Base-by-base conservation (phyloP, 2,329 filamentous ascomycete genomes). In the Podosphaera aphanis region DNA sequence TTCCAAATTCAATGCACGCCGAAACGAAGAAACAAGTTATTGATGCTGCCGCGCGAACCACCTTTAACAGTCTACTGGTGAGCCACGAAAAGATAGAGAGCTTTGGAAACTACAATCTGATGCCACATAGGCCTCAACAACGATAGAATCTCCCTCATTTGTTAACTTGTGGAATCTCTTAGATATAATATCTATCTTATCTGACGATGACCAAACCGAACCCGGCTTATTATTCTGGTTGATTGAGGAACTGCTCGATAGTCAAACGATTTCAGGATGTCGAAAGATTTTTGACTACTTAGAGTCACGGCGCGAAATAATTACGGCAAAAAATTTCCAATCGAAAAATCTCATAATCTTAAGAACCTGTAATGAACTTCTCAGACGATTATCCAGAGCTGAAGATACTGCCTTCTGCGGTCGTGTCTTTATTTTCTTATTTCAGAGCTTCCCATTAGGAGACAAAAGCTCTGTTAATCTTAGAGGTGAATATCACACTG, bases 361-460 rank as follows among this genome's bases (percentile, higher is more conserved):
- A n/a, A 73, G 90, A 56, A 82, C 81, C 49, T 98, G 90, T 63
- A 98, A 95, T 61, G 90, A 95, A 63, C 69, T 98, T 15, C 68
- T 98, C n/a, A 77, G 88, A 31, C 74, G 90, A 40, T 69, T 98
- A 2, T 95, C 90, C n/a, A 75, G 90, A 47, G 88, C 90, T 3
- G 86, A 95, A 60, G 90, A 98, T 61, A 92, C 90, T 0, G 85
- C 92, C 0, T 98, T 99, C 59, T 98, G 90, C 57, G 90, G 90
- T 15, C 74, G 90, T 35, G 90, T 99, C 21, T 95, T 95, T 62
- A 94, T 98, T 51, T 99, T 94, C 62, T 74, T 98, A 59, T 98
- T 95, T 62, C 90, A 98, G 61, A 93, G 85, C 60, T 95, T 98
- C 57, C 90, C 90, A 1, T 68, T 98, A 0, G 88, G 88, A 27